Evolutionary conservation across 768 basidiomycete genomes (phyloP).

Genomic region (Auriculariales sp.): DNA sequence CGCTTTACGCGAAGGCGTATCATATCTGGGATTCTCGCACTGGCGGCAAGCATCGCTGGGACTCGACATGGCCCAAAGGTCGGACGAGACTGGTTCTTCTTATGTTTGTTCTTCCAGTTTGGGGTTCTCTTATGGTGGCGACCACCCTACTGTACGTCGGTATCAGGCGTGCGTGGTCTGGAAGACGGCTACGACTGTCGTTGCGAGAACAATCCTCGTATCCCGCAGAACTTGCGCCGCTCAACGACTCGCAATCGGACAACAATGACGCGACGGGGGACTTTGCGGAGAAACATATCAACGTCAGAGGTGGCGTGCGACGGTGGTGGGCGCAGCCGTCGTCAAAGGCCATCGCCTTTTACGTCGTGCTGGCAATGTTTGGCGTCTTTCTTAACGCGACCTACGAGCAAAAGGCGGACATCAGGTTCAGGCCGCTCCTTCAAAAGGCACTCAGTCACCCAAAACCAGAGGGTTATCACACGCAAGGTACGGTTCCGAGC

Average conservation of each 20-base stretch:
- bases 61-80: background rate
- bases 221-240: too few relatives aligned
- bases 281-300: too few relatives aligned
- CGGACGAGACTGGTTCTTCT: background rate
- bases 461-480: slow-evolving; percentile 12
- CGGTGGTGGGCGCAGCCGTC: too few relatives aligned
- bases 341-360: too few relatives aligned
- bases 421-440: slow-evolving; percentile 13
- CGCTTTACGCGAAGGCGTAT: background rate
- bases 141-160: too few relatives aligned
- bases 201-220: too few relatives aligned
- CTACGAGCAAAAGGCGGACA: slow-evolving; percentile 15
- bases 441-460: slow-evolving; percentile 11
- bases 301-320: too few relatives aligned
- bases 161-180: too few relatives aligned
- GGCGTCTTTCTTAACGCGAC: background rate
- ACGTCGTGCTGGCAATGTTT: background rate
- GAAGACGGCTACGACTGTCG: too few relatives aligned
- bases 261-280: too few relatives aligned
- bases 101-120: background rate
- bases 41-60: background rate
- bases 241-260: too few relatives aligned
- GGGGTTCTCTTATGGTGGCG: background rate
- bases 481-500: slow-evolving; percentile 1
- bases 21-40: background rate